These are phyloP conservation scores for Phytophthora agathidicida DNA, from an alignment of 352 stramenopile genomes.

Conservation along the genomic window DNA sequence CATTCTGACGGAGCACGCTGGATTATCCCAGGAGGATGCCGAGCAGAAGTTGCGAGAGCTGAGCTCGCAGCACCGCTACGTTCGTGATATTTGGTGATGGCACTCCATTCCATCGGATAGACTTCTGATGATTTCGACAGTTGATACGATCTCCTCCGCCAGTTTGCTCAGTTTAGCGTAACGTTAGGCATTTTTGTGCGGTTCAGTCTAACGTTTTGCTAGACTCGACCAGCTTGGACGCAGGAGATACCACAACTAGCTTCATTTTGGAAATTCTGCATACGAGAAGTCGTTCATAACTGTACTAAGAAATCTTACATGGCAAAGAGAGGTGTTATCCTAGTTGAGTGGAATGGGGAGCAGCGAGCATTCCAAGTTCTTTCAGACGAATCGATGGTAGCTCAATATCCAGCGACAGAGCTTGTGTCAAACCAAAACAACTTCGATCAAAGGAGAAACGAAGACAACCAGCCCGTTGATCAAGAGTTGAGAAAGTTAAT, in stretches of 20 bases:
- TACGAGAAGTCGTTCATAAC: too few relatives aligned
- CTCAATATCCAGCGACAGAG: constrained; percentile 2
- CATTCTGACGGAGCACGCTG: constrained; percentile 77
- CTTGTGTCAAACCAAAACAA: neutral
- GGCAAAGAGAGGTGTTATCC: neutral
- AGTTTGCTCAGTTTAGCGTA: neutral
- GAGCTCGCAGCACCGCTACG: constrained; percentile 78
- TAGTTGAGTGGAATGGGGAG: constrained; percentile 8
- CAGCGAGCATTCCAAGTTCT: constrained; percentile 10
- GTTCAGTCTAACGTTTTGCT: constrained; percentile 12
- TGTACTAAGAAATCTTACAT: constrained; percentile 19
- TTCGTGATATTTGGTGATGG: constrained; percentile 89
- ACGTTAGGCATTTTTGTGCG: neutral
- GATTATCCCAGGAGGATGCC: constrained; percentile 57
- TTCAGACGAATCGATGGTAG: constrained; percentile 7
- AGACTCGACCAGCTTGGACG: constrained; percentile 15
- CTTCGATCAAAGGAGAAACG: neutral
- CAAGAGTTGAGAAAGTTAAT: constrained; percentile 8
- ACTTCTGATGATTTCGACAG: neutral
- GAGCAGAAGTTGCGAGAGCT: constrained; percentile 67
- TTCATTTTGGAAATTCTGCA: too few relatives aligned
- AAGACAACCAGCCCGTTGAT: constrained; percentile 7
- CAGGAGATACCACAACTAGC: constrained; percentile 27
- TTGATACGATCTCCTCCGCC: constrained; percentile 39
- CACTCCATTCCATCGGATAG: constrained; percentile 6